These are phyloP conservation scores for Crithidia sp. DNA, from an alignment of 208 protist species.

Conservation along the genomic window DNA sequence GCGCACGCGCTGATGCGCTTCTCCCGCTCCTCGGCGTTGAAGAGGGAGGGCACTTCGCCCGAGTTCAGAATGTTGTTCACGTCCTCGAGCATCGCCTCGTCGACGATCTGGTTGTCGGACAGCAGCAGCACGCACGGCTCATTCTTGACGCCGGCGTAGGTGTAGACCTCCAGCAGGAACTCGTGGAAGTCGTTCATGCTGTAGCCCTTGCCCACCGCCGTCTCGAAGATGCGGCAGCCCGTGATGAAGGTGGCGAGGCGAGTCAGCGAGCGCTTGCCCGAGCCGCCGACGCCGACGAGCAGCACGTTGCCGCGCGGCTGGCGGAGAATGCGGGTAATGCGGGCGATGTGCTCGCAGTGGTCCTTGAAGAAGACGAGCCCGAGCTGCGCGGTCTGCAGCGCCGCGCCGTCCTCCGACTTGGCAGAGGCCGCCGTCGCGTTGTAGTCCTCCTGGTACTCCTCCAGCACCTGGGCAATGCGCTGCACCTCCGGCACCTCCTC, in stretches of 20 bases:
- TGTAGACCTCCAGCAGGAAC: conserved; percentile 92
- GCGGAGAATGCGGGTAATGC: conserved; percentile 96
- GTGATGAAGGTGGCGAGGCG: conserved; percentile 93
- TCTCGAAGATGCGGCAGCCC: conserved; percentile 91
- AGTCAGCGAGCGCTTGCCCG: conserved; percentile 96
- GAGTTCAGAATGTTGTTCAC: conserved; percentile 98
- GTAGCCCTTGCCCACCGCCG: conserved; percentile 94
- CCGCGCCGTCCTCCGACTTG: conserved; percentile 29
- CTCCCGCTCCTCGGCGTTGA: conserved; percentile 95
- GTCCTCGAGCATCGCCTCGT: conserved; percentile 97
- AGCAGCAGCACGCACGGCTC: conserved; percentile 94
- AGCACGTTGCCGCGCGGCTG: conserved; percentile 97
- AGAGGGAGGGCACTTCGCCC: conserved; percentile 97
- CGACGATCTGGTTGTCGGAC: conserved; percentile 96
- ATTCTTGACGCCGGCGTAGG: conserved; percentile 87
- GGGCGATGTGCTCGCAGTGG: conserved; percentile 96
- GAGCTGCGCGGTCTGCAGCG: conserved; percentile 54
- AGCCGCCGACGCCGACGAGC: conserved; percentile 97
- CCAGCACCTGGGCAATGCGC: conserved; percentile 76
- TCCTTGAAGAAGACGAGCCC: conserved; percentile 95
- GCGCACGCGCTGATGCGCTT: conserved; percentile 94
- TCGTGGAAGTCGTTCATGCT: conserved; percentile 93
- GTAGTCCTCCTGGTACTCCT: conserved; percentile 95
- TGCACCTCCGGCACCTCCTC: conserved; percentile 86
- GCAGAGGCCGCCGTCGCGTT: conserved; percentile 63